Conservation (phyloP, 1,284 basidiomycete species). For the Hypsizygus ulmarius region DNA sequence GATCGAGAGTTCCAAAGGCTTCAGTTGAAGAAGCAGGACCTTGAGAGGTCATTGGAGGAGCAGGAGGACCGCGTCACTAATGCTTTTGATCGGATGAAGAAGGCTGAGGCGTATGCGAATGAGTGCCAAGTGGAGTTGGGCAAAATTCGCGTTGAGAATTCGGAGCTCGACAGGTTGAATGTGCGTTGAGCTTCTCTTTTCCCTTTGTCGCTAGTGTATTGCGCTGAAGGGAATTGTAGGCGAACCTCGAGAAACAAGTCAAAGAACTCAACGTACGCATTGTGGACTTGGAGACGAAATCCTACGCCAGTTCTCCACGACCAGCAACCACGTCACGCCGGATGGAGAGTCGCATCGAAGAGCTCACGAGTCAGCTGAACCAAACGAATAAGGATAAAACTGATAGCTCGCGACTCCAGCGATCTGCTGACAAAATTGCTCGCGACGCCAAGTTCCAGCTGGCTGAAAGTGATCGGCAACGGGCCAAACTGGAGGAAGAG, state of each 20-base stretch:
- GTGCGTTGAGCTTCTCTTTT: constrained; percentile 40
- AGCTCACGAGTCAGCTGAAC: constrained; percentile 62
- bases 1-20: constrained; percentile 75
- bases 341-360: constrained; percentile 67
- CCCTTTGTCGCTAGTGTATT: neutral
- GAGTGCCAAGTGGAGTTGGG: constrained; percentile 76
- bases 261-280: constrained; percentile 80
- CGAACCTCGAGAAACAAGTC: constrained; percentile 76
- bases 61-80: constrained; percentile 71
- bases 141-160: constrained; percentile 73
- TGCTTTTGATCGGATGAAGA: constrained; percentile 76
- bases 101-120: constrained; percentile 71
- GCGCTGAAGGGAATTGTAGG: constrained; percentile 40
- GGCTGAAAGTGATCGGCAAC: constrained; percentile 60
- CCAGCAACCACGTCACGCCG: constrained; percentile 53
- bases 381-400: constrained; percentile 49
- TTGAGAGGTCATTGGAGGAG: constrained; percentile 77
- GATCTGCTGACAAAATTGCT: constrained; percentile 49
- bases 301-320: constrained; percentile 64
- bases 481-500: constrained; percentile 62
- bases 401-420: constrained; percentile 45
- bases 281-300: constrained; percentile 78
- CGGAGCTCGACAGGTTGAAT: constrained; percentile 73
- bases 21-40: constrained; percentile 75
- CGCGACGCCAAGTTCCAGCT: constrained; percentile 55